Percentiles rank a stretch among this genome's conserved stretches.
phyloP scores from a whole-genome alignment of 2,329 filamentous ascomycete species.

The Aspergillus eucalypticola region DNA sequence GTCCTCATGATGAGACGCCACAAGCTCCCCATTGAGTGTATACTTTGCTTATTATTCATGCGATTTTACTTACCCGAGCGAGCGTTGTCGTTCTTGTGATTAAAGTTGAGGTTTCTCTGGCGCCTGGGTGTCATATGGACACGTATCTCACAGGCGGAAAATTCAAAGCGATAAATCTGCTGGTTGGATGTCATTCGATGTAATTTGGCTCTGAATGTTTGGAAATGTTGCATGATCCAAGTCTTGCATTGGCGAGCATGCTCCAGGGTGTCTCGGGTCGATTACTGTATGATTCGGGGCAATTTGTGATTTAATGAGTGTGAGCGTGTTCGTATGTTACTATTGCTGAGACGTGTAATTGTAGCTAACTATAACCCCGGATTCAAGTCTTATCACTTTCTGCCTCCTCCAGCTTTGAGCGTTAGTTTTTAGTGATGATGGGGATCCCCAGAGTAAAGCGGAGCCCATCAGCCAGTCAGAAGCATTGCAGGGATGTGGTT shows the following conservation, averaged over 20 bases:
- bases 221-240: neutral
- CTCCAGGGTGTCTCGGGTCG: neutral
- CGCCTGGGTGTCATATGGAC: slow-evolving; percentile 10
- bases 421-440: neutral
- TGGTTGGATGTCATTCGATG: neutral
- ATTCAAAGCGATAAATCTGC: neutral
- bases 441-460: neutral
- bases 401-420: neutral
- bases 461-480: neutral
- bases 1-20: slow-evolving; percentile 27
- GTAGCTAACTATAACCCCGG: neutral
- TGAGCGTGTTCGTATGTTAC: neutral
- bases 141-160: neutral
- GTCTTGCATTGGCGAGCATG: neutral
- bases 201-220: neutral
- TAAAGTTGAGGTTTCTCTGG: slow-evolving; percentile 7
- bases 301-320: neutral
- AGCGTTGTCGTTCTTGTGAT: slow-evolving; percentile 12
- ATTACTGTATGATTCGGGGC: neutral
- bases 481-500: neutral
- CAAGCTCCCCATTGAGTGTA: neutral
- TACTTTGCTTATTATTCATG: slow-evolving; percentile 2
- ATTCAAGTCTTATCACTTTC: neutral
- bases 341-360: neutral
- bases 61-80: slow-evolving; percentile 13